Evolutionary conservation across 495 filamentous ascomycete species (phyloP).

Genomic region (Neurospora sublineolata): DNA sequence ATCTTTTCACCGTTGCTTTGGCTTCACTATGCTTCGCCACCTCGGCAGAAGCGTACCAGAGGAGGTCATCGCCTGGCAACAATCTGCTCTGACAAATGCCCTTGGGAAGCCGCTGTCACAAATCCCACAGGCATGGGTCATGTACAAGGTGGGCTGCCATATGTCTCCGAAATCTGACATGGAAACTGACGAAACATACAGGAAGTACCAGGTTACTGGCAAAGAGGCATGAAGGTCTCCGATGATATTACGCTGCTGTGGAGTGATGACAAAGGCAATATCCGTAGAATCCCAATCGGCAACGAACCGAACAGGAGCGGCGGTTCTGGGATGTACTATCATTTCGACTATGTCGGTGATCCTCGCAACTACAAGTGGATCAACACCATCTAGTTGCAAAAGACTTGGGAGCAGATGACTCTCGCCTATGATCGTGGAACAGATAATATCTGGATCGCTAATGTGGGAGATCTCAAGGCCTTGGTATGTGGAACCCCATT

Average conservation of each 20-base stretch:
- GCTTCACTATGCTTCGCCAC: slow-evolving; percentile 1
- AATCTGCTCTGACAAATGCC: slow-evolving; percentile 34
- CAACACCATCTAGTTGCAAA: slow-evolving; percentile 48
- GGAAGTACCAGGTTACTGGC: slow-evolving; percentile 52
- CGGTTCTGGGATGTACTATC: slow-evolving; percentile 56
- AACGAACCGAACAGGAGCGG: slow-evolving; percentile 42
- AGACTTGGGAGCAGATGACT: slow-evolving; percentile 42
- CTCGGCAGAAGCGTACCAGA: slow-evolving; percentile 4
- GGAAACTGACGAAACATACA: background rate
- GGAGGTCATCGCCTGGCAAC: slow-evolving; percentile 42
- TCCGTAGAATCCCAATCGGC: slow-evolving; percentile 45
- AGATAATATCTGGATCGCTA: slow-evolving; percentile 52
- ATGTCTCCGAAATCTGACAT: background rate
- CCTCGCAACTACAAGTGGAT: slow-evolving; percentile 53
- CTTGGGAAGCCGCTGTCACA: slow-evolving; percentile 34
- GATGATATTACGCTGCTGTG: slow-evolving; percentile 57
- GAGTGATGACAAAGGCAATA: slow-evolving; percentile 59
- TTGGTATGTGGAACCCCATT: slow-evolving; percentile 22
- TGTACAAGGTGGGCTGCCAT: slow-evolving; percentile 35
- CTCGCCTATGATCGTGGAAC: slow-evolving; percentile 45
- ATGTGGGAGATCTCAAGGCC: slow-evolving; percentile 56
- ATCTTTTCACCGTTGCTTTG: slow-evolving; percentile 2
- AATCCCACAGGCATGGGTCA: slow-evolving; percentile 52
- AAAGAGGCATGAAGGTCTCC: slow-evolving; percentile 47
- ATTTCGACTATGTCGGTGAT: slow-evolving; percentile 53